Percentiles rank a stretch among this genome's conserved stretches.
Evolutionary conservation across 352 stramenopile species (phyloP).

Genomic region (Phytophthora citricola): DNA sequence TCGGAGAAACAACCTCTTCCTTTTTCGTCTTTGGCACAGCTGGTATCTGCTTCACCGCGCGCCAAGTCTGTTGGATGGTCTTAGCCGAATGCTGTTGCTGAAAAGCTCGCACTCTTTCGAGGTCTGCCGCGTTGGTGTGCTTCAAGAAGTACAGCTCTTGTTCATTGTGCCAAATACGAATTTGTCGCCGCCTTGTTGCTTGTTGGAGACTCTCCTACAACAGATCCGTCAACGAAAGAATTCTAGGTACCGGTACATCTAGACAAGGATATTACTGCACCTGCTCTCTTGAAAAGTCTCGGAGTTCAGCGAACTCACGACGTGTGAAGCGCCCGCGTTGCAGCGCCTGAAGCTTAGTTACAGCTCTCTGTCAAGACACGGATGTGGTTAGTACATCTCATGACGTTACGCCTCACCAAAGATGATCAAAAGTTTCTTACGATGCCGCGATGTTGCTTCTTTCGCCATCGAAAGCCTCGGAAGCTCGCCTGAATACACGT

Average conservation of each 20-base stretch:
- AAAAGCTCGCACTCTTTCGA: constrained; percentile 54
- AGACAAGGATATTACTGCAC: constrained; percentile 15
- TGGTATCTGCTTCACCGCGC: constrained; percentile 1
- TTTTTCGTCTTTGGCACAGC: neutral
- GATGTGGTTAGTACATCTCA: constrained; percentile 1
- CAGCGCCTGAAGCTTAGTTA: constrained; percentile 62
- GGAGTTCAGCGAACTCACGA: constrained; percentile 55
- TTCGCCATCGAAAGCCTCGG: constrained; percentile 46
- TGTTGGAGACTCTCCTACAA: constrained; percentile 50
- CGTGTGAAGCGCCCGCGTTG: constrained; percentile 68
- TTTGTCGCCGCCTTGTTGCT: constrained; percentile 52
- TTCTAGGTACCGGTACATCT: neutral
- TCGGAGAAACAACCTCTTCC: constrained; percentile 9
- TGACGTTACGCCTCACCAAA: constrained; percentile 6
- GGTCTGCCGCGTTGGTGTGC: constrained; percentile 52
- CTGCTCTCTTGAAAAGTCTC: constrained; percentile 63
- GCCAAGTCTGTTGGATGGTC: constrained; percentile 60
- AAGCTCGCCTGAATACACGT: constrained; percentile 63
- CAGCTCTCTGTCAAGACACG: constrained; percentile 40
- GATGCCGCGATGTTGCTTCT: constrained; percentile 35
- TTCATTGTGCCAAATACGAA: constrained; percentile 67
- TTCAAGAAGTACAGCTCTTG: constrained; percentile 76
- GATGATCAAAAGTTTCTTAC: constrained; percentile 34
- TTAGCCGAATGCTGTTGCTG: constrained; percentile 48
- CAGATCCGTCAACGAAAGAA: constrained; percentile 1